Base-by-base conservation (phyloP, 345 rosid genomes). In the Microcos paniculata region DNA sequence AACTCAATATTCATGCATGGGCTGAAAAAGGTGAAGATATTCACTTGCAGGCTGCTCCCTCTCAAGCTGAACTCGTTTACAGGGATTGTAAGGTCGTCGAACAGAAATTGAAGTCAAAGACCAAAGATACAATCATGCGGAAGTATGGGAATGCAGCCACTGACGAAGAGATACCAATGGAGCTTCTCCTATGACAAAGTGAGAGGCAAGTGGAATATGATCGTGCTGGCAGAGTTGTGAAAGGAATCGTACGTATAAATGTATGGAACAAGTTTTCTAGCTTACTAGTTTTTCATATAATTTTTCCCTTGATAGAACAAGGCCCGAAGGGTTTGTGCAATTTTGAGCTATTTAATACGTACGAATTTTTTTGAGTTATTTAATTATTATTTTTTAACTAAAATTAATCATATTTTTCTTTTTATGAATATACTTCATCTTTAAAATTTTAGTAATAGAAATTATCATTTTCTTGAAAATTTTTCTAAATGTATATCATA, bases 161-260 rank as follows among this genome's bases (percentile, higher is more conserved):
- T 66, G 86, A 76, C 63, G 88, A 88, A 74, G 90, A 86, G 70
- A 70, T 91, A 62, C 94, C 88, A 13, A 75, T 78, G 83, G 91
- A 88, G 73, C 92, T 90, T 80, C 79, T 90, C 26, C 77, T 89
- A 42, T 93, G 93, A 7, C 90, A 90, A 73, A 88, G 88, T 45
- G 92, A 91, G 78, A 83, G 87, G 66, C 90, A 90, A 67, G 91
- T 90, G 40, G 94, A 91, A 78, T 88, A 91, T 77, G 92, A 90
- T 66, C 87, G 86, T 46, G 92, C 92, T n/a, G 92, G 90, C 10
- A 82, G 90, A 62, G 66, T 89, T 62, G 83, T 89, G 49, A 90
- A 87, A 79, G 90, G 94, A 55, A 90, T 84, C 90, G 92, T 88
- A 82, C 13, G n/a, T n/a, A n/a, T n/a, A n/a, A n/a, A n/a, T n/a